Percentiles rank a stretch among this genome's conserved stretches.
phyloP scores from a whole-genome alignment of 495 filamentous ascomycete genomes.

The Neurospora sp. region DNA sequence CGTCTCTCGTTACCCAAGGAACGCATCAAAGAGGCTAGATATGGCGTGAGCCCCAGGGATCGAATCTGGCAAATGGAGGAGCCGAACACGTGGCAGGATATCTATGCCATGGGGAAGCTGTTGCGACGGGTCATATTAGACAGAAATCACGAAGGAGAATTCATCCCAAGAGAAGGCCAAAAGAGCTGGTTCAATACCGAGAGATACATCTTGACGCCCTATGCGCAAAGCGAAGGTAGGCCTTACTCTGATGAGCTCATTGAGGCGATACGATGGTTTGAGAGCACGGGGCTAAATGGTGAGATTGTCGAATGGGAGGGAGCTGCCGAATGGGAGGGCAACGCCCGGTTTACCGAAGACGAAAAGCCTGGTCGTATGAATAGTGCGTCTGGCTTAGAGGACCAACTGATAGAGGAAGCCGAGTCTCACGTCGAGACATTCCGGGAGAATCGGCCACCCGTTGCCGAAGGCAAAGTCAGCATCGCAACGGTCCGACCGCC shows the following conservation, averaged over 20 bases:
- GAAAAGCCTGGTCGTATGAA: background rate
- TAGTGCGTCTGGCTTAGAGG: background rate
- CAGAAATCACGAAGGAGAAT: background rate
- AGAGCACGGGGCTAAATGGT: background rate
- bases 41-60: background rate
- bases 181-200: background rate
- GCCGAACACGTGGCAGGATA: background rate
- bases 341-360: background rate
- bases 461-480: background rate
- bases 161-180: background rate
- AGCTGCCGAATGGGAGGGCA: background rate
- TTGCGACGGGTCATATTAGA: background rate
- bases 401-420: background rate
- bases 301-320: background rate
- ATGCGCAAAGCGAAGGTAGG: background rate
- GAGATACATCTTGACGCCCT: background rate
- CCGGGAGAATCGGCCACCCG: background rate
- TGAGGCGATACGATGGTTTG: background rate
- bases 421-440: background rate
- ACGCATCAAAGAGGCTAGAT: background rate
- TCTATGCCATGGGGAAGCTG: constrained; percentile 2
- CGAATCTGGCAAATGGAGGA: background rate
- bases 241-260: background rate
- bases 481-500: background rate
- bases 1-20: background rate